Evolutionary conservation across 345 rosid species (phyloP).

Genomic region (Brassica napus): Da-Ae NC_063435.1:26093001-26093500

Average conservation of each 20-base stretch:
- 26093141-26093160: not conserved
- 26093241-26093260: not conserved
- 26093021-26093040: not conserved
- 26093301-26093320: not conserved
- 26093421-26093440: not conserved
- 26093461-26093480: conserved; percentile 33
- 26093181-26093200: not conserved
- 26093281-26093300: not conserved
- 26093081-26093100: not conserved
- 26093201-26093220: not conserved
- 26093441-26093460: not conserved
- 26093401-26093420: not conserved
- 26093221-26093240: not conserved
- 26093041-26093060: not conserved
- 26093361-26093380: not conserved
- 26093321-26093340: not conserved
- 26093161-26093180: not conserved
- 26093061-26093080: not conserved
- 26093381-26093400: not conserved
- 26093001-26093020: not conserved
- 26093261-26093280: not conserved
- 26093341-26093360: not conserved
- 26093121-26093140: not conserved
- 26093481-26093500: conserved; percentile 20
- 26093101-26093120: not conserved